Evolutionary conservation across 2,329 filamentous ascomycete genomes (phyloP).

Genomic region (Achaetomium macrosporum): DNA sequence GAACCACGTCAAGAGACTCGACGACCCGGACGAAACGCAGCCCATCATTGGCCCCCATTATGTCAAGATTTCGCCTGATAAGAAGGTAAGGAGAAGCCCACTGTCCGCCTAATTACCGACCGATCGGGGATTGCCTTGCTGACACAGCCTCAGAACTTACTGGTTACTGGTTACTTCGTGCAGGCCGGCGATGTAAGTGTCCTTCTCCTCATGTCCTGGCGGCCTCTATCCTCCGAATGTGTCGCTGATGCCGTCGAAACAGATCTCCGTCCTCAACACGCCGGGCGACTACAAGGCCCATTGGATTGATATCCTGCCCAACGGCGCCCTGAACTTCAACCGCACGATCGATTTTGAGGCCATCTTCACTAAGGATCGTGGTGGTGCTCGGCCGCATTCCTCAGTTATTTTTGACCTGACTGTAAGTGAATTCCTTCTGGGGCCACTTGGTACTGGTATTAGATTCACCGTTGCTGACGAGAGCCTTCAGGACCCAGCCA

Average conservation of each 20-base stretch:
- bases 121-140: too few relatives aligned
- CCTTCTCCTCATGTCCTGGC: too few relatives aligned
- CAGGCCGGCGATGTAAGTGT: constrained; percentile 55
- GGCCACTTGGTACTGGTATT: too few relatives aligned
- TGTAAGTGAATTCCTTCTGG: too few relatives aligned
- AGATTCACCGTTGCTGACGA: too few relatives aligned
- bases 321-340: constrained; percentile 55
- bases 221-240: too few relatives aligned
- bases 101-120: too few relatives aligned
- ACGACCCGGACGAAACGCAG: constrained; percentile 53
- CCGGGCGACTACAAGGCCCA: constrained; percentile 57
- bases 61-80: constrained; percentile 57
- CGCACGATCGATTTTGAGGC: constrained; percentile 51
- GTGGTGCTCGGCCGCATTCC: constrained; percentile 53
- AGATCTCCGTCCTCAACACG: constrained; percentile 58
- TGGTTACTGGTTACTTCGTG: constrained; percentile 62
- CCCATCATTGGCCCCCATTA: constrained; percentile 58
- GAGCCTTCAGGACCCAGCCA: too few relatives aligned
- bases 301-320: constrained; percentile 52
- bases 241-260: too few relatives aligned
- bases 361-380: constrained; percentile 46
- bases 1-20: constrained; percentile 54
- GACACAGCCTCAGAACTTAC: too few relatives aligned
- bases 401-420: constrained; percentile 50
- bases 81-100: too few relatives aligned